Conservation (phyloP, 2,329 filamentous ascomycete species). For the Trichoderma citrinoviride region DNA sequence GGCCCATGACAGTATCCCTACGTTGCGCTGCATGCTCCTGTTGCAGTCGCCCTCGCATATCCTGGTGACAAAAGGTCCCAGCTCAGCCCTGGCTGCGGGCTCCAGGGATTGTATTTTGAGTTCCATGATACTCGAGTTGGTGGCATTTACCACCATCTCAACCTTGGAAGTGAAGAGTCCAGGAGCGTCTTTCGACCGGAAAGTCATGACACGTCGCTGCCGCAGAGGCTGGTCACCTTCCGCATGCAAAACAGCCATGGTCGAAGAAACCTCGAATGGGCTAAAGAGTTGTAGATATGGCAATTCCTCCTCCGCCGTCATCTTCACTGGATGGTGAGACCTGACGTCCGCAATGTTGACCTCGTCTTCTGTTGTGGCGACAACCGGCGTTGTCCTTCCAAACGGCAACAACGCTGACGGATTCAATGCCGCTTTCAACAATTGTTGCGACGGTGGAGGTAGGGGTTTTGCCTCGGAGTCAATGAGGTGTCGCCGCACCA, state of each 20-base stretch:
- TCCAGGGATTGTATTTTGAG: constrained; percentile 57
- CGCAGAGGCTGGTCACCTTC: constrained; percentile 37
- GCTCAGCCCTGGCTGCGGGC: constrained; percentile 55
- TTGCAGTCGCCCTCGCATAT: constrained; percentile 39
- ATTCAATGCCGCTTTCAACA: constrained; percentile 50
- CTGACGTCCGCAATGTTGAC: constrained; percentile 42
- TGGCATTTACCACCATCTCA: constrained; percentile 57
- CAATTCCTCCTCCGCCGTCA: constrained; percentile 63
- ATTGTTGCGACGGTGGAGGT: constrained; percentile 36
- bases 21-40: constrained; percentile 53
- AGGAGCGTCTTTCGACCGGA: constrained; percentile 40
- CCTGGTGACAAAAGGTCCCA: constrained; percentile 52
- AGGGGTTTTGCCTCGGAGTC: constrained; percentile 35
- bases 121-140: constrained; percentile 48
- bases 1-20: constrained; percentile 62
- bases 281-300: constrained; percentile 71
- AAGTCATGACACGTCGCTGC: constrained; percentile 57
- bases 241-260: constrained; percentile 45
- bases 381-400: constrained; percentile 35
- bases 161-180: constrained; percentile 59
- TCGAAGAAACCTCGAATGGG: constrained; percentile 60
- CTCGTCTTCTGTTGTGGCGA: constrained; percentile 29
- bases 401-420: constrained; percentile 54
- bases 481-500: constrained; percentile 42
- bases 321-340: constrained; percentile 63